Base-by-base conservation (phyloP, 495 filamentous ascomycete genomes). In the Penicillium coprophilum region DNA sequence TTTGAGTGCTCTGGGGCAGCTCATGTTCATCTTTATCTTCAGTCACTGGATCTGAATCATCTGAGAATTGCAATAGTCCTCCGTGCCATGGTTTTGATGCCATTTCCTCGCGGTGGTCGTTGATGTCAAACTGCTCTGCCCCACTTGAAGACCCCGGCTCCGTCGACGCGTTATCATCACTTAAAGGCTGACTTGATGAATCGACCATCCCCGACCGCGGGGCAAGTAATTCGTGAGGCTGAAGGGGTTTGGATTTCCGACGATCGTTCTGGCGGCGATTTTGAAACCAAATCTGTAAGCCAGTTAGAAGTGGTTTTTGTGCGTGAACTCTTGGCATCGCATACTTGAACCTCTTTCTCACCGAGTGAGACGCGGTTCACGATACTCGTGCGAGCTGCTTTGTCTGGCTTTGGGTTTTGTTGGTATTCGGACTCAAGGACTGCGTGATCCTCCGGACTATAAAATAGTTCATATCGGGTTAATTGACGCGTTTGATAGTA, bases 321-420 rank as follows among this genome's bases (percentile, higher is more conserved):
- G 59, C 12, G 41, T 56, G 56, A 54, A 77, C 57, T 68, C 63
- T 65, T 63, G 61, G 57, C 56, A 59, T 64, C 57, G 53, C 88
- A 79, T 64, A 97, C 94, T 84, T 97, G 95, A 17, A 97, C 91
- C 79, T 97, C 93, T 71, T 97, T 97, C 75, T 99, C 94, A 58
- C 89, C 94, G 62, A 99, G 81, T 44, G 88, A 86, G 51, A 97
- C 95, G 67, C 83, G 85, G 71, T 81, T 83, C 51, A 92, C 88
- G 55, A 99, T 90, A 63, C 86, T 87, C 43, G 87, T 80, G 67
- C 94, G 89, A 65, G 88, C 87, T 15, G 85, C 79, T 72, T 97
- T 97, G 77, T 97, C 94, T 50, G 95, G 95, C 68, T 96, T 96
- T 4, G 91, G 80, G 66, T 97, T 92, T 34, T 77, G 78, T 59